Conservation (phyloP, 176 grass and related monocot genomes). For the Zoysia japonica region DNA sequence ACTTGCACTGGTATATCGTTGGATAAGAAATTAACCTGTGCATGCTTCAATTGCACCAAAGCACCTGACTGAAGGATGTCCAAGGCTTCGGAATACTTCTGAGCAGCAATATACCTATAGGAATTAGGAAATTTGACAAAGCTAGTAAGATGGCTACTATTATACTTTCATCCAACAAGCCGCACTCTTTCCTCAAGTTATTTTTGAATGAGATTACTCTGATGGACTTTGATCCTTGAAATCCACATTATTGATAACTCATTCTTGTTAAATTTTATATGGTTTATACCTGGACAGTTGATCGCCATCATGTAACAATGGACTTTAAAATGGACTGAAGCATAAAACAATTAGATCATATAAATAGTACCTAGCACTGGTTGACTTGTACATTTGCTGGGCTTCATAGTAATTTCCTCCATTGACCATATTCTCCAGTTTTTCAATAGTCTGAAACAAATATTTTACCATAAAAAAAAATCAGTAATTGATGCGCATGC, state of each 20-base stretch:
- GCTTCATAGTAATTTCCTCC: slow-evolving; percentile 84
- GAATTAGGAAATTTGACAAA: slow-evolving; percentile 37
- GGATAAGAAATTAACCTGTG: slow-evolving; percentile 62
- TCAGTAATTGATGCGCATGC: not conserved
- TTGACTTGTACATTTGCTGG: slow-evolving; percentile 94
- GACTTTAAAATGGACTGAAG: not conserved
- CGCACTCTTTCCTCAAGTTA: not conserved
- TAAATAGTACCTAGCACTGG: slow-evolving; percentile 64
- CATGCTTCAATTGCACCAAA: slow-evolving; percentile 86
- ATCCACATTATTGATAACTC: not conserved
- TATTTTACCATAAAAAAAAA: slow-evolving; percentile 26
- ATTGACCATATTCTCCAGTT: slow-evolving; percentile 69
- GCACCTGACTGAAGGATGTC: slow-evolving; percentile 87
- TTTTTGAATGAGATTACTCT: not conserved
- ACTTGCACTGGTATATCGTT: slow-evolving; percentile 13
- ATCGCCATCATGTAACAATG: slow-evolving; percentile 6
- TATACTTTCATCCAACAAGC: not conserved
- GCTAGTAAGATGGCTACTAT: slow-evolving; percentile 31
- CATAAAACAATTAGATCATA: not conserved
- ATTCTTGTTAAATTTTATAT: not conserved
- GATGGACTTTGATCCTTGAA: not conserved
- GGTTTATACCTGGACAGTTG: not conserved
- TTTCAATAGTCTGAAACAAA: slow-evolving; percentile 61
- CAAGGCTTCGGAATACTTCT: slow-evolving; percentile 80
- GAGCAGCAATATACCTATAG: slow-evolving; percentile 71